Evolutionary conservation across 2,329 filamentous ascomycete species (phyloP).

Genomic region (Scedosporium dehoogii): DNA sequence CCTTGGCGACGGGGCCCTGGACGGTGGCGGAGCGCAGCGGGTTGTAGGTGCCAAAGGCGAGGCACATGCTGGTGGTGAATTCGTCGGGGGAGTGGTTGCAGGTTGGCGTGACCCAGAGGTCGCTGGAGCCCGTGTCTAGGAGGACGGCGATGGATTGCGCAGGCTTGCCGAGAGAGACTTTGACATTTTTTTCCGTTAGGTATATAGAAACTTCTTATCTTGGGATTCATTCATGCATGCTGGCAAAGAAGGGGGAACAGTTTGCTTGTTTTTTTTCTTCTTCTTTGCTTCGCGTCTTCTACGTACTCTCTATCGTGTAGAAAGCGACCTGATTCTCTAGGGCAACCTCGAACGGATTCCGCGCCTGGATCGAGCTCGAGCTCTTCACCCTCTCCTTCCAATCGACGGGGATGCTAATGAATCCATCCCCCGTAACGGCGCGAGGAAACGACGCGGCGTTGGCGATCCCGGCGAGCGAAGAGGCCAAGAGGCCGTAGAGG

Average conservation of each 20-base stretch:
- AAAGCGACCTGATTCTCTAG: constrained; percentile 27
- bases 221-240: not conserved
- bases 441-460: constrained; percentile 15
- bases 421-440: constrained; percentile 24
- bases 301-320: constrained; percentile 26
- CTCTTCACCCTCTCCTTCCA: constrained; percentile 17
- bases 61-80: constrained; percentile 26
- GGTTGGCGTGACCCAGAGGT: constrained; percentile 45
- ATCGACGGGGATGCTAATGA: constrained; percentile 24
- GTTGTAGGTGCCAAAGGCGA: constrained; percentile 32
- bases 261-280: too few relatives aligned
- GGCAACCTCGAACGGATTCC: constrained; percentile 17
- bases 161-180: constrained; percentile 35
- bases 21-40: constrained; percentile 28
- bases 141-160: constrained; percentile 34
- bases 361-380: not conserved
- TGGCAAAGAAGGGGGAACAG: not conserved
- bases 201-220: not conserved
- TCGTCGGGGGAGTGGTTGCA: constrained; percentile 28
- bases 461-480: constrained; percentile 8
- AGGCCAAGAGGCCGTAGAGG: constrained; percentile 1
- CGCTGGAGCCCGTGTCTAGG: constrained; percentile 42
- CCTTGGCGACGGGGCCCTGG: constrained; percentile 24
- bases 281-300: too few relatives aligned
- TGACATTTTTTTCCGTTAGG: not conserved